phyloP scores from a whole-genome alignment of 176 grass and related monocot species.

The Tillandsia leiboldiana region DNA sequence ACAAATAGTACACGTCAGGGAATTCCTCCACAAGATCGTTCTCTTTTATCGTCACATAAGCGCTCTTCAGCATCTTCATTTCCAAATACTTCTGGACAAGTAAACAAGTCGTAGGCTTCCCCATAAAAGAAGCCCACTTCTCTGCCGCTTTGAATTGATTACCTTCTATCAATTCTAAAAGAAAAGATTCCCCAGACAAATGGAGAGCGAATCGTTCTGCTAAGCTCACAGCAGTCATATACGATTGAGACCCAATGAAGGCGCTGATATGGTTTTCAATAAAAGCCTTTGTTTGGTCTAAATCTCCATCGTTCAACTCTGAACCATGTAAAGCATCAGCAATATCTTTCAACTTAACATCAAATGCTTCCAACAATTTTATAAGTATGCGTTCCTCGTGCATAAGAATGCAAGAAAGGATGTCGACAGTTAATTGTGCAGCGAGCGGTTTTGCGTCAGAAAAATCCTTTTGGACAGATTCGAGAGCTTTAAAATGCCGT shows the following conservation, averaged over 20 bases:
- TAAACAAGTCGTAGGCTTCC: conserved; percentile 52
- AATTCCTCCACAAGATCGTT: conserved; percentile 65
- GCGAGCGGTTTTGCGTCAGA: conserved; percentile 65
- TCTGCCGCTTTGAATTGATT: conserved; percentile 65
- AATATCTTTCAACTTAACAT: conserved; percentile 66
- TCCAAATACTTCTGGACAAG: conserved; percentile 62
- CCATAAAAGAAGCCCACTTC: conserved; percentile 71
- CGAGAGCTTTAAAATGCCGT: conserved; percentile 48
- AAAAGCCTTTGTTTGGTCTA: conserved; percentile 37
- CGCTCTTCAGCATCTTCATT: conserved; percentile 77
- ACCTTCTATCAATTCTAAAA: conserved; percentile 53
- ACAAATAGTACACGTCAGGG: conserved; percentile 65
- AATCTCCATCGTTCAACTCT: conserved; percentile 33
- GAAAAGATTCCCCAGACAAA: conserved; percentile 47
- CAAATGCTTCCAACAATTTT: conserved; percentile 82
- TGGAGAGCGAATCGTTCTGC: conserved; percentile 62
- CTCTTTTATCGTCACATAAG: conserved; percentile 71
- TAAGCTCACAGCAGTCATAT: conserved; percentile 54
- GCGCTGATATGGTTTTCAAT: conserved; percentile 29
- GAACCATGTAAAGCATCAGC: conserved; percentile 44
- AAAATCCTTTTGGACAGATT: conserved; percentile 51
- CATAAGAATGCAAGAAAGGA: conserved; percentile 46
- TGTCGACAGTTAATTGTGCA: conserved; percentile 44
- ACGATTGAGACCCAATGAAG: conserved; percentile 60
- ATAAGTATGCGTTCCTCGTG: conserved; percentile 78